A percentile compares a stretch with the other conserved stretches of the same genome.
Conservation (phyloP, 2,329 filamentous ascomycete species). For the Scedosporium apiospermum region DNA sequence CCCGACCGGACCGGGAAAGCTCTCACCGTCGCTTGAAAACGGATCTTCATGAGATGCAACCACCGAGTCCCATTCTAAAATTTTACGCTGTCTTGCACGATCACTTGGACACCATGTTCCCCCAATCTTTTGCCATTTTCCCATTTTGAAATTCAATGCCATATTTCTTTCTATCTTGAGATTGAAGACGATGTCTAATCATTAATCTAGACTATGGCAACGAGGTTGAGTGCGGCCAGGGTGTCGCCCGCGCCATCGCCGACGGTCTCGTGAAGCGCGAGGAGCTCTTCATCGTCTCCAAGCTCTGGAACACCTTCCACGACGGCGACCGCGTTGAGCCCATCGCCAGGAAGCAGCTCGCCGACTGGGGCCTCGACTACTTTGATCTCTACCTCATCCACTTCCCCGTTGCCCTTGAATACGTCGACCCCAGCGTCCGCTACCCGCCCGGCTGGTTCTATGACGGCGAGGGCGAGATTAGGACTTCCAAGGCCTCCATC, state of each 20-base stretch:
- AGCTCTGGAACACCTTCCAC: constrained; percentile 91
- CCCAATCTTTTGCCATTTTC: not conserved
- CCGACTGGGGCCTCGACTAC: constrained; percentile 79
- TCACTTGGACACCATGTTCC: too few relatives aligned
- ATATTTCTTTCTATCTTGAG: not conserved
- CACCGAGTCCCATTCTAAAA: too few relatives aligned
- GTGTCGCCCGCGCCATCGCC: constrained; percentile 68
- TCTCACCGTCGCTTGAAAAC: too few relatives aligned
- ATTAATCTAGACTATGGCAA: constrained; percentile 63
- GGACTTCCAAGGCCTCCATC: constrained; percentile 59
- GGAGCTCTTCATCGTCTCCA: constrained; percentile 86
- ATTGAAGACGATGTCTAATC: not conserved
- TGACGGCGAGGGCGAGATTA: constrained; percentile 51
- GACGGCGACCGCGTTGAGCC: constrained; percentile 67
- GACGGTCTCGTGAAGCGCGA: constrained; percentile 57
- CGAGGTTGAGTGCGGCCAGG: constrained; percentile 68
- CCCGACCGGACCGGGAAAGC: too few relatives aligned
- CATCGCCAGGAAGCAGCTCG: constrained; percentile 66
- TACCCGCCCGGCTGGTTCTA: constrained; percentile 74
- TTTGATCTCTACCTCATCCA: constrained; percentile 86
- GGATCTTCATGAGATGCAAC: too few relatives aligned
- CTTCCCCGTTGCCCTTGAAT: constrained; percentile 81
- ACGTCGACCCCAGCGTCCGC: constrained; percentile 67
- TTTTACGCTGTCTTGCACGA: too few relatives aligned
- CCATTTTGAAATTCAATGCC: not conserved